These are phyloP conservation scores for Aspergillus mulundensis DNA, from an alignment of 495 filamentous ascomycete species.

Conservation along the genomic window DNA sequence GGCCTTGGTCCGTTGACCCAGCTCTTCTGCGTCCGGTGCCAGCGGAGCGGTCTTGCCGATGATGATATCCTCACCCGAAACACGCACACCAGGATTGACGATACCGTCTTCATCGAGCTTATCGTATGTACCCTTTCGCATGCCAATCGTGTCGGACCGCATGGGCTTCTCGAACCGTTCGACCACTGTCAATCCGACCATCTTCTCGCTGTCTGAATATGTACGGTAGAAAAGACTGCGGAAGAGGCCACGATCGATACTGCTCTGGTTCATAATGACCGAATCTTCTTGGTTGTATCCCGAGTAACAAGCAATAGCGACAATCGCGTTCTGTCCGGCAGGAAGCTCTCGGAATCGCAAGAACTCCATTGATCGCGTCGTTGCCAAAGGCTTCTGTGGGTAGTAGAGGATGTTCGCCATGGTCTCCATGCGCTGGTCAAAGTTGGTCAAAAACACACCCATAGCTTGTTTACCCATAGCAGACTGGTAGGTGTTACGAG, in stretches of 20 bases:
- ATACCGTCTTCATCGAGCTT: conserved; percentile 96
- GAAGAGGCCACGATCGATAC: conserved; percentile 95
- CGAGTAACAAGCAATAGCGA: conserved; percentile 93
- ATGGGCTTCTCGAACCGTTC: conserved; percentile 94
- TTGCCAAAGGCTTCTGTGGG: conserved; percentile 94
- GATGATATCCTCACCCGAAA: conserved; percentile 97
- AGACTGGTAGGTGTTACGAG: conserved; percentile 98
- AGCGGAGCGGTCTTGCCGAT: conserved; percentile 98
- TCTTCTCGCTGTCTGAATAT: conserved; percentile 94
- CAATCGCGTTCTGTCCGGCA: conserved; percentile 96
- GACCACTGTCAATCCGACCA: conserved; percentile 80
- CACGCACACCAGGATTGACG: conserved; percentile 85
- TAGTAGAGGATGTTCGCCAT: conserved; percentile 99
- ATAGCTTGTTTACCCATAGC: conserved; percentile 99
- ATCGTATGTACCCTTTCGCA: conserved; percentile 96
- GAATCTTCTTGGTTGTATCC: conserved; percentile 99
- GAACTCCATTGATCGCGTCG: conserved; percentile 97
- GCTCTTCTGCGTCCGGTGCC: conserved; percentile 84
- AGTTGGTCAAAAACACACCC: conserved; percentile 98
- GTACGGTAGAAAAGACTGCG: conserved; percentile 96
- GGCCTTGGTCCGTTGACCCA: conserved; percentile 81
- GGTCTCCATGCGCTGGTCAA: conserved; percentile 93
- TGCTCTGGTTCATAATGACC: conserved; percentile 99
- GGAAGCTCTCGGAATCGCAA: conserved; percentile 96
- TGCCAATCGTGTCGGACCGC: conserved; percentile 75